Evolutionary conservation across 2,329 filamentous ascomycete species (phyloP).

Genomic region (Colletotrichum camelliae): DNA sequence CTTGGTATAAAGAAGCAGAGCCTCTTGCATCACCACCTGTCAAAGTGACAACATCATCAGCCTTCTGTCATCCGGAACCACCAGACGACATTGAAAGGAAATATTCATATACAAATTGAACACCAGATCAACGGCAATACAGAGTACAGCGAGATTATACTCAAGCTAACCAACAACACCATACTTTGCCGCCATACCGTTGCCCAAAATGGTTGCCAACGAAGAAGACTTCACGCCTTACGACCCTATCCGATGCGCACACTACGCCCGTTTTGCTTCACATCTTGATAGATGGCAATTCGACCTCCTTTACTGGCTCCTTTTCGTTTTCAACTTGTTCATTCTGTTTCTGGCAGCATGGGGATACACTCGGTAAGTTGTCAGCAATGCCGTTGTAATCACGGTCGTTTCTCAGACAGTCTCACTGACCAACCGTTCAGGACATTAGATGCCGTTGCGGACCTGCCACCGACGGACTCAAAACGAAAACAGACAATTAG

Average conservation of each 20-base stretch:
- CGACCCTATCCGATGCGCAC: conserved; percentile 33
- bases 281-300: conserved; percentile 47
- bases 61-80: conserved; percentile 9
- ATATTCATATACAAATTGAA: neutral
- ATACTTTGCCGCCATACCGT: neutral
- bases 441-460: conserved; percentile 40
- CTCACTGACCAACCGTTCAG: conserved; percentile 20
- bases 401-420: neutral
- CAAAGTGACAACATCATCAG: neutral
- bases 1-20: conserved; percentile 19
- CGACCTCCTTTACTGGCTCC: conserved; percentile 50
- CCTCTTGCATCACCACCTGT: conserved; percentile 11
- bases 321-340: conserved; percentile 49
- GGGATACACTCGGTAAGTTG: conserved; percentile 42
- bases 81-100: neutral
- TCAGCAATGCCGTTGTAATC: neutral
- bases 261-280: conserved; percentile 50
- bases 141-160: neutral
- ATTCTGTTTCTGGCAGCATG: conserved; percentile 51
- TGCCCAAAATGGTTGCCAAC: conserved; percentile 5
- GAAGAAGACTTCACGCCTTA: conserved; percentile 11
- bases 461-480: conserved; percentile 34
- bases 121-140: neutral
- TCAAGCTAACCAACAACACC: neutral
- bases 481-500: conserved; percentile 41